A percentile compares a stretch with the other conserved stretches of the same genome.
Conservation (phyloP, 805 yeast species). For the Candida ovalis region DNA sequence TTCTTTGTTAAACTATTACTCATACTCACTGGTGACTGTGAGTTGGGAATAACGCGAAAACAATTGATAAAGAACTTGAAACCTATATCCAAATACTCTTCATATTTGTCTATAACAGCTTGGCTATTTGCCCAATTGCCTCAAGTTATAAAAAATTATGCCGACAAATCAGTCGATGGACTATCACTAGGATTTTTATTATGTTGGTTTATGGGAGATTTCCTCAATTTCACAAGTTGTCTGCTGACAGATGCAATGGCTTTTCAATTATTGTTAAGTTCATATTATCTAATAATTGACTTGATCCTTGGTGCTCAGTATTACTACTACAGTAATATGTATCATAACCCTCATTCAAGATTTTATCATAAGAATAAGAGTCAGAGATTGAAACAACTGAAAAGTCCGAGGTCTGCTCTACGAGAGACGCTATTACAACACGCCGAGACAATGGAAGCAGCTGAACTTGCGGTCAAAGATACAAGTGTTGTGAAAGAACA, state of each 20-base stretch:
- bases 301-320: conserved; percentile 41
- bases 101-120: conserved; percentile 42
- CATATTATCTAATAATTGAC: conserved; percentile 48
- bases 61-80: conserved; percentile 14
- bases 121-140: conserved; percentile 79
- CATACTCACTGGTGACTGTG: conserved; percentile 25
- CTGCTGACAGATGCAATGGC: conserved; percentile 44
- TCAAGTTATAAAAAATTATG: conserved; percentile 59
- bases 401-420: conserved; percentile 24
- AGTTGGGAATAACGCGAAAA: conserved; percentile 12
- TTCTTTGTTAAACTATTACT: conserved; percentile 21
- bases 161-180: conserved; percentile 61
- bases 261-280: conserved; percentile 43
- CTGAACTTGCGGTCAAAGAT: conserved; percentile 2
- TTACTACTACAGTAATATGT: conserved; percentile 44
- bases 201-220: conserved; percentile 66
- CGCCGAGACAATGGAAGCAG: conserved; percentile 1
- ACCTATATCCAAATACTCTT: conserved; percentile 29
- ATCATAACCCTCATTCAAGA: conserved; percentile 32
- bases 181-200: conserved; percentile 55
- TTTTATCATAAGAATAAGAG: conserved; percentile 21
- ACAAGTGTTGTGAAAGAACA: conserved; percentile 1
- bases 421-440: conserved; percentile 17
- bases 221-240: conserved; percentile 48
- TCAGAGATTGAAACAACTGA: conserved; percentile 12